Base-by-base conservation (phyloP, 805 yeast species). In the Candida schatavii region DNA sequence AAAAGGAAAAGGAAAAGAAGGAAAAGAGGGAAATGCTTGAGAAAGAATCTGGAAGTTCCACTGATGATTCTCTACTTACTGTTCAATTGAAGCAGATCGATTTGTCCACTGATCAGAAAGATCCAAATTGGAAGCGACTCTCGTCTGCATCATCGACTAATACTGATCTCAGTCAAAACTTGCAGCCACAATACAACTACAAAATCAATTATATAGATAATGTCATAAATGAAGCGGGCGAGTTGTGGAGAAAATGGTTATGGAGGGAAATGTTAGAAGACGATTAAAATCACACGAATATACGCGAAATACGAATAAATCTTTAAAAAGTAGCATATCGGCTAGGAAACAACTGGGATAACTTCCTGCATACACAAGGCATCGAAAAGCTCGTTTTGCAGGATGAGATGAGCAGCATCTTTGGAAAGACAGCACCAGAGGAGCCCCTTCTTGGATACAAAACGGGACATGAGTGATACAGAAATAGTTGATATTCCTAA, bases 191-290 rank as follows among this genome's bases (percentile, higher is more conserved):
- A 26, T 22, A 49, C 35, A 50, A 66, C 43, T 77, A 77, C 27
- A 69, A 68, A 42, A 65, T 72, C 31, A 77, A 75, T 47, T 88
- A 85, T 49, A 83, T 88, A 57, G 89, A 85, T 54, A 83, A 82
- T 48, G 73, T 88, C 22, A 72, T 87, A 33, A 66, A 69, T 42
- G 90, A 83, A 57, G 90, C 95, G 2, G 95, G 96, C 25, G 95
- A 88, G 54, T 69, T 85, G 33, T 88, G 95, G 95, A 71, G 96
- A 48, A 83, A 81, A 52, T 86, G 91, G 87, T 64, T 85, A 30
- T 86, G 70, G 70, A 49, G 59, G 48, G 75, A 69, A 45, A 59
- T 64, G 64, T 51, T 56, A 34, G 70, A 64, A 34, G 64, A 62
- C 33, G 54, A 51, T 44, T 54, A 39, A 33, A 35, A 7, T 30